phyloP scores from a whole-genome alignment of 306 rosid species.

The Cucumis hystrix region DNA sequence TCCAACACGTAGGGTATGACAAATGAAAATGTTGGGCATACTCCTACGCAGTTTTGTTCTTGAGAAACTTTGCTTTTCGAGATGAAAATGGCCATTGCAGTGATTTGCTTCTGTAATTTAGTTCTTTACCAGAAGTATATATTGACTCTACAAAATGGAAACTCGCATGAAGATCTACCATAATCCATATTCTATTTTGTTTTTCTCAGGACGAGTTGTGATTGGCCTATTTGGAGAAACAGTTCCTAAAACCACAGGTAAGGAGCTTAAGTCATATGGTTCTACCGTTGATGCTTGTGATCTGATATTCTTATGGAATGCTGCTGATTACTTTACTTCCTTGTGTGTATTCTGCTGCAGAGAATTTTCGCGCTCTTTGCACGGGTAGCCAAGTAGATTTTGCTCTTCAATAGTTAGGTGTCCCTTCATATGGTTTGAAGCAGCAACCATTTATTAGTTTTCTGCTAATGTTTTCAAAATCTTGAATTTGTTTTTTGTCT shows the following conservation, averaged over 20 bases:
- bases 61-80: not conserved
- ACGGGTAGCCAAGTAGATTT: constrained; percentile 58
- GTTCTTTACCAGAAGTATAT: not conserved
- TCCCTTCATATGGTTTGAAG: not conserved
- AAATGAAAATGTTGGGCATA: not conserved
- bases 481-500: not conserved
- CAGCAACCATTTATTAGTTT: not conserved
- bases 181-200: not conserved
- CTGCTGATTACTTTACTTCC: constrained; percentile 8
- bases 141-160: not conserved
- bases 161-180: not conserved
- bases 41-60: not conserved
- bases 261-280: not conserved
- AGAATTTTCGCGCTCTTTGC: constrained; percentile 80
- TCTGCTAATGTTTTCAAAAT: not conserved
- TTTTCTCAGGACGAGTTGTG: constrained; percentile 51
- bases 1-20: not conserved
- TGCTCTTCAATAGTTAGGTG: constrained; percentile 10
- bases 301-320: not conserved
- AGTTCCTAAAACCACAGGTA: constrained; percentile 76
- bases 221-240: constrained; percentile 64
- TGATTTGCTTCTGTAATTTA: not conserved
- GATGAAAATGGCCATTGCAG: not conserved
- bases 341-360: constrained; percentile 40
- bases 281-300: not conserved